Conservation (phyloP, 1,284 basidiomycete species). For the Tilletiopsis washingtonensis region DNA sequence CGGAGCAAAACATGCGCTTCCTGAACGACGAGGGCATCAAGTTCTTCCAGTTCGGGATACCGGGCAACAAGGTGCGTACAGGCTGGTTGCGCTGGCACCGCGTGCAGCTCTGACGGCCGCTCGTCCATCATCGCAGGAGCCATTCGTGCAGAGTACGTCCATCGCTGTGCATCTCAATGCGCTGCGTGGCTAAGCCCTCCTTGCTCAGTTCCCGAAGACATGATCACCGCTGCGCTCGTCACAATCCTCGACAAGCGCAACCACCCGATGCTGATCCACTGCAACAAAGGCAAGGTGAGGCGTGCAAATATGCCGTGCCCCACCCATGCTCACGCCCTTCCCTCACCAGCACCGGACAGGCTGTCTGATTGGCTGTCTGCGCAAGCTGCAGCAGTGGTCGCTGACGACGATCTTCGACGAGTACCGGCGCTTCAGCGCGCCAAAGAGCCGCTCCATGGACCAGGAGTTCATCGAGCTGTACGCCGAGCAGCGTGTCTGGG, state of each 20-base stretch:
- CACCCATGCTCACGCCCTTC: too few relatives aligned
- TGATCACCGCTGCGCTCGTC: conserved; percentile 53
- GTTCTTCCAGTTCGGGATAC: conserved; percentile 54
- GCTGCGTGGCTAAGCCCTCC: neutral
- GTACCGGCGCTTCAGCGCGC: conserved; percentile 53
- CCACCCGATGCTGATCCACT: conserved; percentile 56
- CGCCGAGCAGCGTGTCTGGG: conserved; percentile 19
- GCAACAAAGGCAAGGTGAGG: conserved; percentile 59
- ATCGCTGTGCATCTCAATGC: neutral
- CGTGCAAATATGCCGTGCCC: too few relatives aligned
- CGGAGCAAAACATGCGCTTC: conserved; percentile 52
- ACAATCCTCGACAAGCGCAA: conserved; percentile 54
- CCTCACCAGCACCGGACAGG: conserved; percentile 57
- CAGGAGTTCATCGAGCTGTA: conserved; percentile 56
- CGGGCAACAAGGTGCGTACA: conserved; percentile 53
- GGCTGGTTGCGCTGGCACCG: neutral
- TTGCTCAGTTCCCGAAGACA: conserved; percentile 51
- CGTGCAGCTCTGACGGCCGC: neutral
- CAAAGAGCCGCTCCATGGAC: conserved; percentile 54
- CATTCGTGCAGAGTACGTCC: conserved; percentile 26
- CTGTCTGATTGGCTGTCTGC: conserved; percentile 54
- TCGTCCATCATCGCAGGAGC: conserved; percentile 1
- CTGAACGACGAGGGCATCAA: conserved; percentile 49
- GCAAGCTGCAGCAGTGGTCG: conserved; percentile 54
- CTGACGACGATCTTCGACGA: conserved; percentile 55